Evolutionary conservation across 164 flowering plant species (phyloP), one percentile per base, ranked within the genome.

Genomic region (Malania oleifera): DNA sequence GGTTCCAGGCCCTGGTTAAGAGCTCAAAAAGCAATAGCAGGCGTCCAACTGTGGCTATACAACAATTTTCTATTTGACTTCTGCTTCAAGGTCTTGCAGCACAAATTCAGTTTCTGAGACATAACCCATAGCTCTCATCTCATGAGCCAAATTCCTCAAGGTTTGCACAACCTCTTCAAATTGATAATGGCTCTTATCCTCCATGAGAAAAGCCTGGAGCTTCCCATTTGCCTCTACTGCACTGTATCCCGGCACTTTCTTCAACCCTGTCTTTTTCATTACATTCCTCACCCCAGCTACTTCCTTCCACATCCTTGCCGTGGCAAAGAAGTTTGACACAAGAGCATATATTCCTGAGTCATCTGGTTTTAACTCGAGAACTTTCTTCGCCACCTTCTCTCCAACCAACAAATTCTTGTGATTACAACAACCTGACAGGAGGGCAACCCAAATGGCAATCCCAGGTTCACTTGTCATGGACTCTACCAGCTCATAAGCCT

Each of bases 201-300:
- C 84, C 75, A 70, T 75, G 10, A 80, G 40, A 65, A 82, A 82
- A 52, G 78, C 73, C 38, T 74, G 75, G 8, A 77, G 73, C 65
- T 66, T 67, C n/a, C 87, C 84, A 45, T 76, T 72, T 25, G 78
- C 75, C 59, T 82, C 84, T 56, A 76, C 73, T 26, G 56, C 70
- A 57, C 87, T 80, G 54, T 62, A 69, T 27, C 87, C 82, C 6
- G 87, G 84, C 1, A 73, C 60, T 66, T 82, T 82, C 78, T 70
- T 76, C 58, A 51, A 63, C 31, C 78, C 77, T 29, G 62, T 31
- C 24, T 57, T 46, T 66, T 69, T 82, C 82, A 82, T 82, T 17
- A 55, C 43, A 44, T 63, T 76, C 64, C 83, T 70, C 12, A 76
- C 66, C 43, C 38, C 46, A 54, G 84, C 77, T 37, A 80, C 82